These are phyloP conservation scores for Termitomyces sp. DNA, from an alignment of 768 basidiomycete genomes.

Conservation along the genomic window DNA sequence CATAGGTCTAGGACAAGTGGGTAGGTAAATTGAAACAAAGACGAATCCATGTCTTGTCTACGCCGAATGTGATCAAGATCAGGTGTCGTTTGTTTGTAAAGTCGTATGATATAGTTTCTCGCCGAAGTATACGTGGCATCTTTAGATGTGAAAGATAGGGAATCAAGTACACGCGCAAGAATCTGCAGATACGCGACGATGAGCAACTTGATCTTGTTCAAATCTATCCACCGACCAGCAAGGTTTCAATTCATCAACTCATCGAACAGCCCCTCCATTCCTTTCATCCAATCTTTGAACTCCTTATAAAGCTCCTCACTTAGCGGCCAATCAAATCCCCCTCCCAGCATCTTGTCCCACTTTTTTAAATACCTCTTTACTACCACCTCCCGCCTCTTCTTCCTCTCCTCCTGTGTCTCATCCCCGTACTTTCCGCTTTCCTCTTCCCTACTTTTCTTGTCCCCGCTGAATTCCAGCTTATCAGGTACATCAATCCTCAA, in stretches of 20 bases:
- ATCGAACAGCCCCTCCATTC: not conserved
- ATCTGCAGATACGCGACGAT: too few species aligned
- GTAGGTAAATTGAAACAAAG: too few species aligned
- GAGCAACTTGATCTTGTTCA: not conserved
- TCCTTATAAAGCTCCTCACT: not conserved
- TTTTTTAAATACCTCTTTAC: conserved; percentile 17
- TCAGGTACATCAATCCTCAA: not conserved
- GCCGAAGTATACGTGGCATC: too few species aligned
- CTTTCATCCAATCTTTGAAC: not conserved
- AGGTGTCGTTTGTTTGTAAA: too few species aligned
- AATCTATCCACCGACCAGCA: not conserved
- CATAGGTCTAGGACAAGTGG: too few species aligned
- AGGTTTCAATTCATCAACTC: not conserved
- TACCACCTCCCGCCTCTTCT: conserved; percentile 1
- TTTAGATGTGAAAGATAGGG: too few species aligned
- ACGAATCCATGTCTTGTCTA: too few species aligned
- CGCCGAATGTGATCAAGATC: too few species aligned
- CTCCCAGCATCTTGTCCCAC: conserved; percentile 4
- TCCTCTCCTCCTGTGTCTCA: not conserved
- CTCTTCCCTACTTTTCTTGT: not conserved
- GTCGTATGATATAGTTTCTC: too few species aligned
- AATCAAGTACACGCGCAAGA: too few species aligned
- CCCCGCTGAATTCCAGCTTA: not conserved
- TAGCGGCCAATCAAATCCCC: not conserved
- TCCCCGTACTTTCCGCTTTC: not conserved